phyloP scores from a whole-genome alignment of 768 basidiomycete genomes.

The Myochromella boudieri region DNA sequence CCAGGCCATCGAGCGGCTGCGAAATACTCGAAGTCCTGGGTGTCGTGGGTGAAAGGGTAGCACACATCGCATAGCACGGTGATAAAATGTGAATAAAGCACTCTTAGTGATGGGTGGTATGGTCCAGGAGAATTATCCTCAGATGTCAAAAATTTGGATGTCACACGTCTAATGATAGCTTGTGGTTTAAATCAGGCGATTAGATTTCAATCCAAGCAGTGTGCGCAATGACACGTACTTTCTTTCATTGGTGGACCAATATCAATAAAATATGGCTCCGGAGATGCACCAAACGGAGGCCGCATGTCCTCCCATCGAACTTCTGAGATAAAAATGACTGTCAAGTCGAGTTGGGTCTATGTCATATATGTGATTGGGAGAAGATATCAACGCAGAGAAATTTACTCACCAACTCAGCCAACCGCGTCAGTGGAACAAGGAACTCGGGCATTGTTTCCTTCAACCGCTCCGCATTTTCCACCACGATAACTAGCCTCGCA shows the following conservation, averaged over 20 bases:
- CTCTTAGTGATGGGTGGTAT: constrained; percentile 55
- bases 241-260: constrained; percentile 53
- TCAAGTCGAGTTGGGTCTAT: constrained; percentile 59
- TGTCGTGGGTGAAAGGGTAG: constrained; percentile 63
- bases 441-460: constrained; percentile 62
- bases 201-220: background rate
- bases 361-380: constrained; percentile 3
- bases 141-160: constrained; percentile 33
- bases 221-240: constrained; percentile 37
- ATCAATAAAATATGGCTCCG: constrained; percentile 71
- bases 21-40: constrained; percentile 71
- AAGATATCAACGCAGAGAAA: too few species aligned
- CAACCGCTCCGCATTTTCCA: constrained; percentile 70
- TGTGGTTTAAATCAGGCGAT: background rate
- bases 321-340: constrained; percentile 62
- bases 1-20: constrained; percentile 81
- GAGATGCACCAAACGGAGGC: constrained; percentile 67
- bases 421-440: constrained; percentile 66
- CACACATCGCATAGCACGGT: constrained; percentile 60
- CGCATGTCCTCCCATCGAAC: constrained; percentile 71
- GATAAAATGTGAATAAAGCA: constrained; percentile 66
- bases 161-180: constrained; percentile 37
- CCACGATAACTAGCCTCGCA: constrained; percentile 54
- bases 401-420: constrained; percentile 69
- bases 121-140: constrained; percentile 16